Percentiles rank a stretch among this genome's conserved stretches.
Conservation (phyloP, 106 monocot species). For the Dioscorea zingiberensis region DNA sequence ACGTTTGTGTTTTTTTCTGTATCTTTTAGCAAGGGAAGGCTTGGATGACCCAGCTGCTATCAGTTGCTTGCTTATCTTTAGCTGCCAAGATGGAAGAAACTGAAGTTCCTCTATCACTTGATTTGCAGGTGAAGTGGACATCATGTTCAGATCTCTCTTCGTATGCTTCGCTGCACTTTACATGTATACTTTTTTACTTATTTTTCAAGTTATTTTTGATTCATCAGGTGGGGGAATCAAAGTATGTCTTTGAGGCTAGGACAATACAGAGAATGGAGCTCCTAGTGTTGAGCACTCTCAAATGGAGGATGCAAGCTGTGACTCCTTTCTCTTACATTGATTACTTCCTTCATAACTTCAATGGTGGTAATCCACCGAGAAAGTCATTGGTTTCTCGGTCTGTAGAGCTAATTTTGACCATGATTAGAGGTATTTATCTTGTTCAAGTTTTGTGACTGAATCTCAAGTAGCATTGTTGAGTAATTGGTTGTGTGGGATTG, state of each 20-base stretch:
- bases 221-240: conserved; percentile 58
- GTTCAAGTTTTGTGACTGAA: neutral
- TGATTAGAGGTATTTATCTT: conserved; percentile 44
- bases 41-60: conserved; percentile 79
- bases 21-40: conserved; percentile 57
- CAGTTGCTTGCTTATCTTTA: conserved; percentile 79
- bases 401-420: conserved; percentile 57
- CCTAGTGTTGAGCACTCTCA: conserved; percentile 76
- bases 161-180: neutral
- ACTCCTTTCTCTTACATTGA: conserved; percentile 92
- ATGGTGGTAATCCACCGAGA: conserved; percentile 21
- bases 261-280: conserved; percentile 98
- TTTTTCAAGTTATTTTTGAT: neutral
- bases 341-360: conserved; percentile 74
- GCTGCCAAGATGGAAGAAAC: conserved; percentile 86
- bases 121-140: conserved; percentile 54
- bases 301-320: conserved; percentile 92
- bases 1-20: neutral
- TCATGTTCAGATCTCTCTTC: neutral
- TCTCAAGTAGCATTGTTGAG: conserved; percentile 3
- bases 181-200: neutral
- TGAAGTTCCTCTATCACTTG: conserved; percentile 52
- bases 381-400: conserved; percentile 32
- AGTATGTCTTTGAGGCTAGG: conserved; percentile 73
- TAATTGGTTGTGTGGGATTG: neutral